Base-by-base conservation (phyloP, 805 yeast species). In the Kregervanrija pseudodelftensis region DNA sequence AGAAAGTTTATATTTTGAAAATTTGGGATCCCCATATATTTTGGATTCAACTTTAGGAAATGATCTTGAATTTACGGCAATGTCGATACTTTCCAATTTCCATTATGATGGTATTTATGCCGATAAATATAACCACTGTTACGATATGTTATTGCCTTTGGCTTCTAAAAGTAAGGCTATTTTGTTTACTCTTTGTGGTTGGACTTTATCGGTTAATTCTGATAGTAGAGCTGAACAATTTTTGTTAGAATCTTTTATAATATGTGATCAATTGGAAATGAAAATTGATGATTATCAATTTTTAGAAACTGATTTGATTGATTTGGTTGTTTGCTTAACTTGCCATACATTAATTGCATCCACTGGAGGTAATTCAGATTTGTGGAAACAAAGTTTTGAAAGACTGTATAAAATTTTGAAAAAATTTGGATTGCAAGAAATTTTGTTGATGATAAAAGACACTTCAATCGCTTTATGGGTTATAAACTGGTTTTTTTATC, bases 311-410 rank as follows among this genome's bases (percentile, higher is more conserved):
- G 49, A 47, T 12, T 38, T 55, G 1, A 39, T 52, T 4, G 38
- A 49, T 16, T 44, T 46, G 13, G 52, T 51, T 7, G 55, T 48
- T 3, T 37, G 50, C 28, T 44, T 56, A 5, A 39, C 51, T 5
- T 49, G 57, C 37, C 54, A 49, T 15, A 44, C 50, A 5, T 30
- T 57, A 15, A 40, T 54, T 7, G 49, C 53, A 1, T 49, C 59
- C 8, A 50, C 51, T 4, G 46, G 45, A 4, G 56, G 56, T 8
- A 53, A 54, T 37, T 43, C 49, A 2, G 32, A 35, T n/a, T 48
- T 47, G 11, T 56, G 60, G 60, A 49, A 49, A 17, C 28, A 33
- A 10, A 43, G 51, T 15, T 57, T 57, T 43, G 55, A 51, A 33
- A 41, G 33, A 10, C 42, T 57, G 5, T 42, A 45, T 36, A 33